A percentile compares a stretch with the other conserved stretches of the same genome.
Evolutionary conservation across 441 rosid species (phyloP).

Genomic region (Adansonia grandidieri): DNA sequence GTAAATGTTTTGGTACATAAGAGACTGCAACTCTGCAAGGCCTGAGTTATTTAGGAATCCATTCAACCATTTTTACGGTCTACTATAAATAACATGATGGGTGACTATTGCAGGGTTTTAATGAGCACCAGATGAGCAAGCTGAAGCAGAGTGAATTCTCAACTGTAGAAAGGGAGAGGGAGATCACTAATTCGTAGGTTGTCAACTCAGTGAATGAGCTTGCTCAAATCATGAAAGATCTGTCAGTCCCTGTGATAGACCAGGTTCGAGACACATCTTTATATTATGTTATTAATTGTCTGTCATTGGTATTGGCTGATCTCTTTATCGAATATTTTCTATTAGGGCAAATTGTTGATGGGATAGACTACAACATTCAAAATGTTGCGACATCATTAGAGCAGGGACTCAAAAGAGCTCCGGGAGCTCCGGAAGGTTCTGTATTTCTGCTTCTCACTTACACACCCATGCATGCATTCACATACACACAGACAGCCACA

Average conservation of each 20-base stretch:
- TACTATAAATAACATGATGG: slow-evolving; percentile 1
- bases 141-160: slow-evolving; percentile 70
- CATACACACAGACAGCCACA: background rate
- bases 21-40: background rate
- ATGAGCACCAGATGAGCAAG: slow-evolving; percentile 74
- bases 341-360: slow-evolving; percentile 91
- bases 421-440: slow-evolving; percentile 64
- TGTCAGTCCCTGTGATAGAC: slow-evolving; percentile 90
- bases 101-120: slow-evolving; percentile 57
- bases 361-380: slow-evolving; percentile 92
- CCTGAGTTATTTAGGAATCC: background rate
- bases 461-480: background rate
- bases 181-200: slow-evolving; percentile 79
- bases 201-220: slow-evolving; percentile 86
- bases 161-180: slow-evolving; percentile 86
- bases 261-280: slow-evolving; percentile 56
- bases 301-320: slow-evolving; percentile 9
- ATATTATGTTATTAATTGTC: background rate
- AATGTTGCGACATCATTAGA: slow-evolving; percentile 79
- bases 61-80: background rate
- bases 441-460: slow-evolving; percentile 19
- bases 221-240: slow-evolving; percentile 97
- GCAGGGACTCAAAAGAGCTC: slow-evolving; percentile 81
- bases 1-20: background rate
- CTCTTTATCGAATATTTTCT: slow-evolving; percentile 4